Conservation (phyloP, 495 filamentous ascomycete genomes). For the Pseudomonodictys pantanalensis region DNA sequence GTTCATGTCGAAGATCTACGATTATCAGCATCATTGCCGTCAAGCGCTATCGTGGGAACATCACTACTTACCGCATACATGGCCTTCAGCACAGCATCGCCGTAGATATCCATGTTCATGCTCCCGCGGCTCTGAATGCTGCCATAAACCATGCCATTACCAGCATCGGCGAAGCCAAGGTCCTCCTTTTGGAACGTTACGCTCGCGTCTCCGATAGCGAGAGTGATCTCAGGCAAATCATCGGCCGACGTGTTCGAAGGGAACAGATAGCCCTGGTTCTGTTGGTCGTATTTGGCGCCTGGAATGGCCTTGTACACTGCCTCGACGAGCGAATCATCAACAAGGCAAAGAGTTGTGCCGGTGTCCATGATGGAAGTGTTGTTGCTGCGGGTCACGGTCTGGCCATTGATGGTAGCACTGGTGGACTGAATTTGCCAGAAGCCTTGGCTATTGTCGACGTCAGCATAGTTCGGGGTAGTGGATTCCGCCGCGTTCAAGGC, state of each 20-base stretch:
- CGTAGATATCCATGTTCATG: constrained; percentile 68
- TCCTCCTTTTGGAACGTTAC: constrained; percentile 71
- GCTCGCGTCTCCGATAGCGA: constrained; percentile 64
- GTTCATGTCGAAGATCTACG: constrained; percentile 13
- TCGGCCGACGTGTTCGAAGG: constrained; percentile 56
- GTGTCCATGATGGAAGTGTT: constrained; percentile 80
- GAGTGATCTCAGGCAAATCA: constrained; percentile 61
- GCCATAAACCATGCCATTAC: constrained; percentile 62
- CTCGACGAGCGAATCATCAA: constrained; percentile 64
- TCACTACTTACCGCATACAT: constrained; percentile 33
- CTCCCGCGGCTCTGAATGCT: constrained; percentile 72
- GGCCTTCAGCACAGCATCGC: constrained; percentile 69
- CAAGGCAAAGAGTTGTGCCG: constrained; percentile 68
- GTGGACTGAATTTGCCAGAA: constrained; percentile 70
- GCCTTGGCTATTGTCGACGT: constrained; percentile 65
- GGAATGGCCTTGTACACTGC: constrained; percentile 68
- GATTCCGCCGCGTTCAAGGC: constrained; percentile 53
- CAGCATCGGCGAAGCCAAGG: constrained; percentile 61
- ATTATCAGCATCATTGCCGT: neutral
- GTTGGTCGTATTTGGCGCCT: constrained; percentile 60
- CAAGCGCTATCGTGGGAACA: neutral
- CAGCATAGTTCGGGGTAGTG: constrained; percentile 59
- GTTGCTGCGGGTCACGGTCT: constrained; percentile 51
- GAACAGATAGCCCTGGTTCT: constrained; percentile 67
- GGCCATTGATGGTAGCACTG: constrained; percentile 59